Conservation (phyloP, 1,284 basidiomycete genomes). For the Trametes versicolor region DNA sequence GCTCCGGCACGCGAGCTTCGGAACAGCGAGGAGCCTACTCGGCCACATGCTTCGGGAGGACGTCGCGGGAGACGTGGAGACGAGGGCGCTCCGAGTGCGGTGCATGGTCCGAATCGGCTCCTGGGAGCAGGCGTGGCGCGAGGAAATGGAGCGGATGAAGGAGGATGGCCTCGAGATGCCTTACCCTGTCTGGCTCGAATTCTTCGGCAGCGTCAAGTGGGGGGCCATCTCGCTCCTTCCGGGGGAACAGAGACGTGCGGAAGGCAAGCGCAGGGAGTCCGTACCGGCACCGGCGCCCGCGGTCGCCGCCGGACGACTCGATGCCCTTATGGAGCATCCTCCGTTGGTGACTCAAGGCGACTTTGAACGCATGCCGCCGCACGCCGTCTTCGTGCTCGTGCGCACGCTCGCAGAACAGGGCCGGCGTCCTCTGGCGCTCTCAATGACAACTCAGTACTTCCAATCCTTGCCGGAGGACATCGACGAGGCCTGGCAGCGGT, state of each 20-base stretch:
- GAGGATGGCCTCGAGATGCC: constrained; percentile 32
- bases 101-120: constrained; percentile 45
- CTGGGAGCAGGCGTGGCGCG: constrained; percentile 46
- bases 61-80: constrained; percentile 42
- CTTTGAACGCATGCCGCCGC: constrained; percentile 27
- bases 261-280: not conserved
- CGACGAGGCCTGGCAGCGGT: constrained; percentile 24
- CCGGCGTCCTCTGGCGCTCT: constrained; percentile 39
- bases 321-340: constrained; percentile 33
- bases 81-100: constrained; percentile 46
- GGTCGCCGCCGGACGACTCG: constrained; percentile 23
- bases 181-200: constrained; percentile 45
- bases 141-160: constrained; percentile 30
- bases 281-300: constrained; percentile 21
- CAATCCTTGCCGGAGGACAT: constrained; percentile 35
- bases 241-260: not conserved
- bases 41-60: constrained; percentile 42
- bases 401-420: constrained; percentile 33
- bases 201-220: constrained; percentile 36
- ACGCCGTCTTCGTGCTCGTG: constrained; percentile 33
- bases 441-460: constrained; percentile 42
- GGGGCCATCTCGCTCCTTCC: constrained; percentile 27
- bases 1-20: constrained; percentile 45
- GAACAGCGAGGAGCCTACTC: constrained; percentile 42
- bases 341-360: constrained; percentile 31